These are phyloP conservation scores for Botryotinia narcissicola DNA, from an alignment of 2,329 filamentous ascomycete genomes.

Conservation along the genomic window DNA sequence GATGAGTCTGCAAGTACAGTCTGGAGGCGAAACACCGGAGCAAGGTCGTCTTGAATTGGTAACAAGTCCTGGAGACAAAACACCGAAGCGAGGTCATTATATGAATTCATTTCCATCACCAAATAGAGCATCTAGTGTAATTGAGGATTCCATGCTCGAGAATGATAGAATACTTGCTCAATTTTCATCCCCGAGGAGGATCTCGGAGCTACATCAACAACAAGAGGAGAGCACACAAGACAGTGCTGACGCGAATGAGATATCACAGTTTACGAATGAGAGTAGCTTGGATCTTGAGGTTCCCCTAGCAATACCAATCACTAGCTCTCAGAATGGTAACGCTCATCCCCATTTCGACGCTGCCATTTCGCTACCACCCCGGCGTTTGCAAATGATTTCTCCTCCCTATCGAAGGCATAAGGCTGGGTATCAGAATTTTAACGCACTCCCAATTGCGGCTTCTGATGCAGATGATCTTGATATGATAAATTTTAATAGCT, in stretches of 20 bases:
- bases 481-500: neutral
- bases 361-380: neutral
- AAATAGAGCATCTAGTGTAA: slow-evolving; percentile 48
- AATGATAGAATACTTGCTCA: slow-evolving; percentile 37
- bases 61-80: neutral
- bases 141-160: slow-evolving; percentile 54
- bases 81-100: neutral
- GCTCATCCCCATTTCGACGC: neutral
- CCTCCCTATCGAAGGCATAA: neutral
- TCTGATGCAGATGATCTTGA: too few relatives aligned
- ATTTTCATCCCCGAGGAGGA: slow-evolving; percentile 49
- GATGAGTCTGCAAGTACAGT: neutral
- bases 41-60: neutral
- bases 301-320: neutral
- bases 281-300: slow-evolving; percentile 13
- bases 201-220: slow-evolving; percentile 51
- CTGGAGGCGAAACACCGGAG: neutral
- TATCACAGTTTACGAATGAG: slow-evolving; percentile 7
- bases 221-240: slow-evolving; percentile 35
- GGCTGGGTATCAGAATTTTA: neutral
- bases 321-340: neutral
- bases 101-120: slow-evolving; percentile 31
- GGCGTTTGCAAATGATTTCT: neutral
- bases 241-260: slow-evolving; percentile 23
- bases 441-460: neutral